Conservation (phyloP, 768 basidiomycete species). For the Leccinum ochraceum region DNA sequence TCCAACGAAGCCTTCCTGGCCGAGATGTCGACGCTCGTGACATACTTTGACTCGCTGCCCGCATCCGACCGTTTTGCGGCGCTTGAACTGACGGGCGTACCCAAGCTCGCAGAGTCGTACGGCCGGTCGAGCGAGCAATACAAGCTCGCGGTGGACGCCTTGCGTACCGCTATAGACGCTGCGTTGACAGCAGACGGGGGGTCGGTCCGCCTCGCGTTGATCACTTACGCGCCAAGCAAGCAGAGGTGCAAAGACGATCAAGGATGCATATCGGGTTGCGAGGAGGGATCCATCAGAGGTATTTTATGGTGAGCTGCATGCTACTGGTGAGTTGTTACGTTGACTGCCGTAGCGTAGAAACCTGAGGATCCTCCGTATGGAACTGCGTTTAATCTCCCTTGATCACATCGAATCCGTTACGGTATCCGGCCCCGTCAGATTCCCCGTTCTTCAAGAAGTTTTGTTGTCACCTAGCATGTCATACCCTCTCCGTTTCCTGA, state of each 20-base stretch:
- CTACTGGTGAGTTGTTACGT: no score
- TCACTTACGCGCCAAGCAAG: conserved; percentile 44
- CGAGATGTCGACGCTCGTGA: conserved; percentile 47
- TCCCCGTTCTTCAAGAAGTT: conserved; percentile 26
- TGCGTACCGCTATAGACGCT: conserved; percentile 50
- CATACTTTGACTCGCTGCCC: conserved; percentile 44
- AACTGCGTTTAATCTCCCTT: conserved; percentile 26
- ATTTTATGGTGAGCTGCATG: no score
- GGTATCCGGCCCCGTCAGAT: conserved; percentile 10
- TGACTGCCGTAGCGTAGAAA: conserved; percentile 1
- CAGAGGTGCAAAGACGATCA: conserved; percentile 22
- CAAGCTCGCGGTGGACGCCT: conserved; percentile 40
- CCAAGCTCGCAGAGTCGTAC: conserved; percentile 45
- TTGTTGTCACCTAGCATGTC: conserved; percentile 25
- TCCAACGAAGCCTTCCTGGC: conserved; percentile 44
- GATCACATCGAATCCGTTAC: conserved; percentile 18
- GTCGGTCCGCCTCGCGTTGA: conserved; percentile 49
- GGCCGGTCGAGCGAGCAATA: conserved; percentile 61
- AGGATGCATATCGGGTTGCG: no score
- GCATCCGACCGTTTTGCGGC: conserved; percentile 58
- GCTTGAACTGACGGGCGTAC: conserved; percentile 55
- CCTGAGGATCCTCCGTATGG: conserved; percentile 27
- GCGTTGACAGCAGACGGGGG: conserved; percentile 35
- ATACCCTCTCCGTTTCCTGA: conserved; percentile 24
- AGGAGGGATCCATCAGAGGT: no score